A percentile compares a stretch with the other conserved stretches of the same genome.
Conservation (phyloP, 2,329 filamentous ascomycete species). For the Verticillium isaacii region DNA sequence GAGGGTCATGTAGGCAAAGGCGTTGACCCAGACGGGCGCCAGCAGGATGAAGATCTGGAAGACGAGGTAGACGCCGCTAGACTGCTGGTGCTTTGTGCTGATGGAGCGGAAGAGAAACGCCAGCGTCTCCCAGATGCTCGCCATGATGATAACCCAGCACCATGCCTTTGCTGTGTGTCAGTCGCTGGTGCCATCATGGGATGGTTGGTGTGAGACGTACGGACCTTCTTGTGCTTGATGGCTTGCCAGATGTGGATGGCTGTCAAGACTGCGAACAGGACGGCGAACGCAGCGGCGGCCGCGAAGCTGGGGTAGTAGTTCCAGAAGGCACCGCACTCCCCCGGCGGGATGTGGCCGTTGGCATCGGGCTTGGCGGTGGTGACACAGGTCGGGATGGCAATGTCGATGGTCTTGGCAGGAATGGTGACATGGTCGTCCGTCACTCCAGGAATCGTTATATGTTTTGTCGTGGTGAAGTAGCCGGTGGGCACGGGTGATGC, state of each 20-base stretch:
- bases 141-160: slow-evolving; percentile 32
- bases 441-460: slow-evolving; percentile 20
- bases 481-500: not conserved
- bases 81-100: slow-evolving; percentile 22
- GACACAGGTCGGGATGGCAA: slow-evolving; percentile 28
- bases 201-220: slow-evolving; percentile 6
- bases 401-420: slow-evolving; percentile 24
- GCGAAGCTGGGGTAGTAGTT: slow-evolving; percentile 26
- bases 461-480: slow-evolving; percentile 22
- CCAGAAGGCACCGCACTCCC: slow-evolving; percentile 16
- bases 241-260: slow-evolving; percentile 15
- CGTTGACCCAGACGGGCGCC: slow-evolving; percentile 33
- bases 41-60: slow-evolving; percentile 23
- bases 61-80: slow-evolving; percentile 15
- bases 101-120: slow-evolving; percentile 14
- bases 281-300: slow-evolving; percentile 21
- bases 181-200: not conserved
- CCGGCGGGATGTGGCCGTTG: slow-evolving; percentile 26
- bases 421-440: slow-evolving; percentile 21
- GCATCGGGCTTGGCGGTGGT: slow-evolving; percentile 26
- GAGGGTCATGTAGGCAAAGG: slow-evolving; percentile 56
- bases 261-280: slow-evolving; percentile 19
- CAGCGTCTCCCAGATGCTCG: slow-evolving; percentile 22
- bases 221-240: slow-evolving; percentile 13
- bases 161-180: slow-evolving; percentile 16